Evolutionary conservation across 495 filamentous ascomycete genomes (phyloP), one percentile per base, ranked within the genome.

Genomic region (Penicillium dipodomyicola): DNA sequence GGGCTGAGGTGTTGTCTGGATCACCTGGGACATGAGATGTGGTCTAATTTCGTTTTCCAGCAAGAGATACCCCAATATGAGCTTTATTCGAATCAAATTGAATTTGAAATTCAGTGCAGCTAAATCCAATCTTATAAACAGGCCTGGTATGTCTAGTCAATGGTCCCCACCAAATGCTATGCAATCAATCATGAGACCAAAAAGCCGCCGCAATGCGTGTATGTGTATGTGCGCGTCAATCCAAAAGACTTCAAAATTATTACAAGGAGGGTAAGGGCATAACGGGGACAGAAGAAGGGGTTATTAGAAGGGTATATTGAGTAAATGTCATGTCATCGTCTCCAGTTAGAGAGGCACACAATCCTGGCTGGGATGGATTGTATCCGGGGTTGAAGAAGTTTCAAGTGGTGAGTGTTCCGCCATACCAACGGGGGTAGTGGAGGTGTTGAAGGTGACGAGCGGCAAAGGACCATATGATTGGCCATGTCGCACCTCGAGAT

Each of bases 401-500:
- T 43, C 39, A 29, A 37, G 56, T 49, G 60, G 39, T 19, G 57
- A 48, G 19, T 42, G n/a, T 33, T 30, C 56, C 20, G 48, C 19
- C 19, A 71, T 67, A 20, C 54, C 61, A 25, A 65, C 65, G 25
- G 69, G 65, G 44, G 67, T 68, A 6, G 69, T 56, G 10, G 60
- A 19, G 27, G 62, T 63, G 14, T 37, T 64, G 45, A 77, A 77
- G 3, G 72, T 63, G 3, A 84, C 64, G 1, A 72, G 65, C 4
- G 72, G 69, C 44, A 87, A 61, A 0, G 75, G 72, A 0, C 75
- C 82, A 62, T 82, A 89, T 46, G 54, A 62, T 40, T 76, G 59
- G 4, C 74, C 80, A 49, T 75, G 68, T 59, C 73, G 64, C 15
- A 65, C 61, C 67, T 88, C 86, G 30, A 89, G 62, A 64, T 82